These are phyloP conservation scores for Phaeophleospora eucalypticola DNA, from an alignment of 2,329 filamentous ascomycete genomes.

Conservation along the genomic window DNA sequence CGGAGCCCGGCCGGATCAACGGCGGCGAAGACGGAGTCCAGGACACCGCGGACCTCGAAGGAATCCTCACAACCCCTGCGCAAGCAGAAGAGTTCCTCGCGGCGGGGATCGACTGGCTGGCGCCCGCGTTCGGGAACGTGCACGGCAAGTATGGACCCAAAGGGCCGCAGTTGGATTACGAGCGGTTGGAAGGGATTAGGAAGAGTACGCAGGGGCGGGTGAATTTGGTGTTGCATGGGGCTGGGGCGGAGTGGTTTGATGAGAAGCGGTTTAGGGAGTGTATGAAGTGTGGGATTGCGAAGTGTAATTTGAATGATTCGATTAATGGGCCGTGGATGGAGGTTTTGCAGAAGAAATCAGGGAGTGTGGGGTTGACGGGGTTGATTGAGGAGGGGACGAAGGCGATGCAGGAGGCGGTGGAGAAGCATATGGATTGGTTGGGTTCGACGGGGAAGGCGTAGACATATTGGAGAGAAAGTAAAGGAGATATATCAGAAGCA, in stretches of 20 bases:
- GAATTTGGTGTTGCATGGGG: constrained; percentile 52
- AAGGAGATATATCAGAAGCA: no score
- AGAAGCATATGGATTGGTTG: constrained; percentile 20
- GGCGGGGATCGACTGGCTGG: constrained; percentile 26
- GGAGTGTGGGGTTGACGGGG: constrained; percentile 24
- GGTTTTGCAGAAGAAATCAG: constrained; percentile 20
- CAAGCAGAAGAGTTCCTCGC: constrained; percentile 23
- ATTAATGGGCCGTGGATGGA: constrained; percentile 39
- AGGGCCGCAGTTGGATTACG: constrained; percentile 31
- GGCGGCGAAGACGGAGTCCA: constrained; percentile 31
- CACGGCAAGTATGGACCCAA: constrained; percentile 27
- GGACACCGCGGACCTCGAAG: constrained; percentile 22
- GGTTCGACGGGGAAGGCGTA: constrained; percentile 10
- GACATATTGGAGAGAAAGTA: no score
- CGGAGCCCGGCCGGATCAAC: constrained; percentile 28
- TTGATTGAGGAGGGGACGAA: constrained; percentile 29
- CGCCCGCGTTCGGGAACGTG: constrained; percentile 27
- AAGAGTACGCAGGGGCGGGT: constrained; percentile 37
- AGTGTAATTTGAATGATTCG: constrained; percentile 56
- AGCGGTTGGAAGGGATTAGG: constrained; percentile 37
- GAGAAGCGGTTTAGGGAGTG: constrained; percentile 48
- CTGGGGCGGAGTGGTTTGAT: constrained; percentile 46
- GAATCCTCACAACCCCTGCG: constrained; percentile 24
- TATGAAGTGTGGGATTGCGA: constrained; percentile 50
- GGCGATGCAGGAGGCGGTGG: constrained; percentile 27